These are phyloP conservation scores for Russula ochroleuca DNA, from an alignment of 768 basidiomycete species.

Conservation along the genomic window DNA sequence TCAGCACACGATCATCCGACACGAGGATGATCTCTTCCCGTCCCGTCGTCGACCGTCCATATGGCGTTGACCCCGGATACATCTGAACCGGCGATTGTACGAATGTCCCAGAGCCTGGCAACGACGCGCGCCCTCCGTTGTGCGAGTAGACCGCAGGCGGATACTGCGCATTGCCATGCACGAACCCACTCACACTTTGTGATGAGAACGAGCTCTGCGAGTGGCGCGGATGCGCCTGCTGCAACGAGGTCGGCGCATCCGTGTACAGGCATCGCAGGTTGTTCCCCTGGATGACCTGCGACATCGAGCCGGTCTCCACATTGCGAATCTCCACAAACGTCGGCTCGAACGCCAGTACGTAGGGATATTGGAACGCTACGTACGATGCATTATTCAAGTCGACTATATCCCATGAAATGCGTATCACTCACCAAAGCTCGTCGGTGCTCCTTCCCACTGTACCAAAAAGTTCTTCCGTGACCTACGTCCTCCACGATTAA, in stretches of 20 bases:
- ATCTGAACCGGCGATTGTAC: constrained; percentile 35
- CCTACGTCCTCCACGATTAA: constrained; percentile 92
- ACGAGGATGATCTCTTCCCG: constrained; percentile 87
- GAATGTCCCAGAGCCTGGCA: constrained; percentile 1
- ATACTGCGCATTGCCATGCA: constrained; percentile 8
- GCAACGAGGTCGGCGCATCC: constrained; percentile 84
- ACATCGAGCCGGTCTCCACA: constrained; percentile 85
- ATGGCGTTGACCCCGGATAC: constrained; percentile 37
- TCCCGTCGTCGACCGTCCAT: constrained; percentile 45
- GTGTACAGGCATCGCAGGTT: constrained; percentile 89
- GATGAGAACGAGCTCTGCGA: constrained; percentile 24
- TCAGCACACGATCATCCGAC: constrained; percentile 81
- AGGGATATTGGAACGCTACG: constrained; percentile 90
- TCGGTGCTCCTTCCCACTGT: constrained; percentile 92
- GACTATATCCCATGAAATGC: neutral
- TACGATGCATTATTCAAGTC: constrained; percentile 34
- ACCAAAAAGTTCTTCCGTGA: constrained; percentile 92
- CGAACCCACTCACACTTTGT: constrained; percentile 11
- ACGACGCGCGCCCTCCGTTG: constrained; percentile 20
- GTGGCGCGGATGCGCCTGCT: constrained; percentile 48
- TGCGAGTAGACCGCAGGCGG: neutral
- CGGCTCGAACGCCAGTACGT: constrained; percentile 93
- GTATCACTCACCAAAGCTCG: constrained; percentile 79
- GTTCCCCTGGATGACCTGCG: constrained; percentile 92
- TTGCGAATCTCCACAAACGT: constrained; percentile 96